Base-by-base conservation (phyloP, 2,329 filamentous ascomycete genomes). In the Intubia oerlemansii region DNA sequence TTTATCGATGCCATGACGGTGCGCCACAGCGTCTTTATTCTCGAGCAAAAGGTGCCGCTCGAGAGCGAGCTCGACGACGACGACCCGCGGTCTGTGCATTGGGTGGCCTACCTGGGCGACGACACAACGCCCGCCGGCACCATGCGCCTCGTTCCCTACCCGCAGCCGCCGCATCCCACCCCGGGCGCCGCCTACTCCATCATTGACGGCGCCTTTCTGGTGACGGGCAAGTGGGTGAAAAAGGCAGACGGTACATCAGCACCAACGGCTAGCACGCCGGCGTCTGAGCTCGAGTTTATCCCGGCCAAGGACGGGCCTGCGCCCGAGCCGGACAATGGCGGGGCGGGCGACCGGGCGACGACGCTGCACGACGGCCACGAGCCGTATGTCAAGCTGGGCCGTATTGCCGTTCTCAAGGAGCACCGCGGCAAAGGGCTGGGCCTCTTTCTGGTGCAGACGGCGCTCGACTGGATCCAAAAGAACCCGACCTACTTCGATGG, bases 31-130 rank as follows among this genome's bases (percentile, higher is more conserved):
- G 69, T 76, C 30, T 75, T 71, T 39, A 62, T 74, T 15, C 21
- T 51, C 7, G 70, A 74, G 41, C 69, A 75, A 41, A 40, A 48
- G 0, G 53, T 68, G 10, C 56, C 63, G 0, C 48, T 68, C 1
- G 67, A 75, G 21, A 66, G 69, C 38, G 84, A 95, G 48, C 62
- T 80, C 38, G 85, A 93, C 53, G 53, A 59, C 1, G 81, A 93
- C 45, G 85, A 95, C 47, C 39, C 61, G 1, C 65, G 78, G 20
- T 73, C 69, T 39, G 85, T 73, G 52, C 82, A 93, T 49, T 92
- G 80, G 77, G 73, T 92, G 17, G 57, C 73, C n/a, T 92, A 91
- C 49, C 67, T 68, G 27, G 50, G 46, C 4, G 56, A 60, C 44
- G 40, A 52, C 25, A 51, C 24, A 11, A 22, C 21, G 15, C n/a